Base-by-base conservation (phyloP, 225 moss, liverwort and hornwort species). In the Asterella californica region DNA sequence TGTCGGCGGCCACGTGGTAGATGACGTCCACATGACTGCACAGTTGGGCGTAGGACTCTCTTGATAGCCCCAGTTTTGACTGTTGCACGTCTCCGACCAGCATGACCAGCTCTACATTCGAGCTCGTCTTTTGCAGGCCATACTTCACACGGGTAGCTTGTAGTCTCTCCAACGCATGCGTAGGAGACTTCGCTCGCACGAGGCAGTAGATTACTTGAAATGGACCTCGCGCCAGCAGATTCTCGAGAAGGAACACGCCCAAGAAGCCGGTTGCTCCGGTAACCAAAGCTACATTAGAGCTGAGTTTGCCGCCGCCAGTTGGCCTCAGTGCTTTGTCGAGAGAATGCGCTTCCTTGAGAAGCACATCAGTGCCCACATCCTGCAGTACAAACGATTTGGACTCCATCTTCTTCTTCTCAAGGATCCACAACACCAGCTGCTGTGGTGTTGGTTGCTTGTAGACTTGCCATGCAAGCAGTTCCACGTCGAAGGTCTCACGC, bases 361-460 rank as follows among this genome's bases (percentile, higher is more conserved):
- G 32, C 18, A 32, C 49, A 18, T 74, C 74, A 15, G 15, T 32
- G 17, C 1, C 50, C 14, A 53, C 74, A 50, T 74, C 74, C 53
- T 30, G 74, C 52, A 15, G 57, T 21, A 19, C 1, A 19, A 18
- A 42, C 37, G 38, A 24, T 8, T 70, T 10, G 15, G 42, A 7
- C 22, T 45, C 42, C 38, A 22, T 45, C 10, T 45, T 70, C 30
- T 65, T 30, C 27, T 21, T 74, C 49, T 32, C 12, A 49, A 52
- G n/a, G 14, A 74, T 74, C 27, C 48, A 74, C 24, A 15, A 53
- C 15, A 29, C 32, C 53, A 74, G 52, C 50, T 74, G 53, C 50
- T 74, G 29, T 15, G 74, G 74, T 15, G 74, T 74, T 30, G 53
- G 74, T 8, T 74, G 74, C 52, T 52, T 74, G 46, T 74, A 74